Percentiles rank a stretch among this genome's conserved stretches.
phyloP scores from a whole-genome alignment of 2,329 filamentous ascomycete species.

The Calonectria henricotiae region DNA sequence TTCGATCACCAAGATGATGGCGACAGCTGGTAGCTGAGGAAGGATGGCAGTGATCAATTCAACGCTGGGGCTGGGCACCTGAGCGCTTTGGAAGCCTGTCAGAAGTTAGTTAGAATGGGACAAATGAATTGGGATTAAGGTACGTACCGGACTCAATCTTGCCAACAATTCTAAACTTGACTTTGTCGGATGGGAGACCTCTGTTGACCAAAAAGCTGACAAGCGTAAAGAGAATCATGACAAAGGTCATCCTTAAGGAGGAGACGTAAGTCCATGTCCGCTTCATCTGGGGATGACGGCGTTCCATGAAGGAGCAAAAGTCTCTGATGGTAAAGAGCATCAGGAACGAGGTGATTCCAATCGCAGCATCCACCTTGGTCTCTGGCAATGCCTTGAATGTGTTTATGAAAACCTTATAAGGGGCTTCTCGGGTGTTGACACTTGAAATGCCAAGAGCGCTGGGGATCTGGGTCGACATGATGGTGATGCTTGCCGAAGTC shows the following conservation, averaged over 20 bases:
- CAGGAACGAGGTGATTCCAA: conserved; percentile 78
- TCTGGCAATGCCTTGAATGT: conserved; percentile 60
- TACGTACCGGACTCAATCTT: conserved; percentile 74
- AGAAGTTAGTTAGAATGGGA: conserved; percentile 39
- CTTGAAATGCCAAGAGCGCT: conserved; percentile 62
- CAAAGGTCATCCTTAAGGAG: conserved; percentile 83
- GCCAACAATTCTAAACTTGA: conserved; percentile 76
- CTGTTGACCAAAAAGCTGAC: conserved; percentile 80
- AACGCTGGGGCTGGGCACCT: conserved; percentile 71
- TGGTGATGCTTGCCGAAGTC: conserved; percentile 68
- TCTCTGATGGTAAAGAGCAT: conserved; percentile 78
- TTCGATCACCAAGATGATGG: conserved; percentile 86
- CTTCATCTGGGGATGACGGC: conserved; percentile 72
- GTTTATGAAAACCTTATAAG: conserved; percentile 65
- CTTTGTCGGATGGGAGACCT: conserved; percentile 63
- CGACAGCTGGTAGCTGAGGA: conserved; percentile 78
- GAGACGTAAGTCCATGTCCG: conserved; percentile 82
- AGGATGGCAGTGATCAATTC: conserved; percentile 73
- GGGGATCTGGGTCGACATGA: conserved; percentile 66
- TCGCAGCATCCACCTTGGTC: conserved; percentile 77
- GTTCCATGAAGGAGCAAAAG: conserved; percentile 74
- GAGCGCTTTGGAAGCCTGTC: conserved; percentile 76
- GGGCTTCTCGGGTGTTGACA: conserved; percentile 64
- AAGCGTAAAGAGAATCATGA: conserved; percentile 83
- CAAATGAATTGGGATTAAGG: background rate